Conservation (phyloP, 2,329 filamentous ascomycete genomes). For the Hirsutella thompsonii region DNA sequence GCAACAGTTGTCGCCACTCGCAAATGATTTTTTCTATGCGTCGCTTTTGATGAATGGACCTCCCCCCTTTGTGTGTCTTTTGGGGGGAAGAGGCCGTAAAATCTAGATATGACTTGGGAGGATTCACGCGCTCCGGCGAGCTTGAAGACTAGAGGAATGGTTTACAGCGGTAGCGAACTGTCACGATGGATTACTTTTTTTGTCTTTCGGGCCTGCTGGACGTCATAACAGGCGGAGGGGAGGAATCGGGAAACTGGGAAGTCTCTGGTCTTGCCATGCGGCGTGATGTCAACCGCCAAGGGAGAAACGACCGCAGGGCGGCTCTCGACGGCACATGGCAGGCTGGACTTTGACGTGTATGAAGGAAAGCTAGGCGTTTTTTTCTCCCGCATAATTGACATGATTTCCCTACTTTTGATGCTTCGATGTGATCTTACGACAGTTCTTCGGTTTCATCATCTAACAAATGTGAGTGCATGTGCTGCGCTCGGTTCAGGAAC, state of each 20-base stretch:
- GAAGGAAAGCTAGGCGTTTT: constrained; percentile 34
- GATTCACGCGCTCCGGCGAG: not conserved
- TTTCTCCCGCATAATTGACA: constrained; percentile 33
- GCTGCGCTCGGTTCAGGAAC: too few species aligned
- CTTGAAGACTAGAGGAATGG: not conserved
- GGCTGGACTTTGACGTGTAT: constrained; percentile 21
- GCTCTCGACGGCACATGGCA: not conserved
- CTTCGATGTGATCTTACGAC: too few species aligned
- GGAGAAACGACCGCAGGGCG: not conserved
- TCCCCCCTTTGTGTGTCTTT: too few species aligned
- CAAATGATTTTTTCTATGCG: constrained; percentile 11
- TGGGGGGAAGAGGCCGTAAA: constrained; percentile 1
- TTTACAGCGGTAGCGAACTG: constrained; percentile 1
- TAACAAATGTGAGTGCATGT: too few species aligned
- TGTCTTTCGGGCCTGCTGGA: constrained; percentile 21
- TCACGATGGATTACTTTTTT: constrained; percentile 14
- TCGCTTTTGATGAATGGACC: constrained; percentile 2
- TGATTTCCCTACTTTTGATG: not conserved
- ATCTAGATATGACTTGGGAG: constrained; percentile 3
- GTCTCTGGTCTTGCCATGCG: constrained; percentile 11
- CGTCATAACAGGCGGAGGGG: constrained; percentile 18
- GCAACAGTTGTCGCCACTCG: constrained; percentile 21
- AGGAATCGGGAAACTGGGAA: constrained; percentile 9
- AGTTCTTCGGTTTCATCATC: too few species aligned
- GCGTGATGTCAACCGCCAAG: not conserved